phyloP scores from a whole-genome alignment of 495 filamentous ascomycete species.

The Lepidopterella palustris region DNA sequence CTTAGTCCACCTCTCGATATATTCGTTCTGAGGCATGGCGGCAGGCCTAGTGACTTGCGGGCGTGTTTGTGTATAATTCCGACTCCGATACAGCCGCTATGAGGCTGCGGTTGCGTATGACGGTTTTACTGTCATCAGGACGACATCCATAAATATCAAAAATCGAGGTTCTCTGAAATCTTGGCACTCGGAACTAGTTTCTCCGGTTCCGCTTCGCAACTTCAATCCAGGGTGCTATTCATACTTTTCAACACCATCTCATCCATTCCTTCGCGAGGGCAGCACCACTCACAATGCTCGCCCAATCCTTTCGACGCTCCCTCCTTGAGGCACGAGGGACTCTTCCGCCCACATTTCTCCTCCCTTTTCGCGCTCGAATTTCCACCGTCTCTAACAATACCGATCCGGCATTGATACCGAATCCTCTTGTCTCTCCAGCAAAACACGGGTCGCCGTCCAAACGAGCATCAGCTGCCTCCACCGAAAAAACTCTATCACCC shows the following conservation, averaged over 20 bases:
- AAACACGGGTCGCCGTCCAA: slow-evolving; percentile 4
- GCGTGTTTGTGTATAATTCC: too few relatives aligned
- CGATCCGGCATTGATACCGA: slow-evolving; percentile 27
- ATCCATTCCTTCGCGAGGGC: not conserved
- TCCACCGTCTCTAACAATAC: slow-evolving; percentile 36
- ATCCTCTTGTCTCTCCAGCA: slow-evolving; percentile 25
- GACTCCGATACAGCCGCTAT: too few relatives aligned
- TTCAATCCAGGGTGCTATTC: slow-evolving; percentile 6
- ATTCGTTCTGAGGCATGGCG: slow-evolving; percentile 83
- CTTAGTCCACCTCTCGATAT: slow-evolving; percentile 85
- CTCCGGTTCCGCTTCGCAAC: too few relatives aligned
- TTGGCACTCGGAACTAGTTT: slow-evolving; percentile 10
- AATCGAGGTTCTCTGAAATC: slow-evolving; percentile 10
- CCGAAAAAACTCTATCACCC: slow-evolving; percentile 17
- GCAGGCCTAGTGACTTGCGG: too few relatives aligned
- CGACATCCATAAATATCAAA: not conserved
- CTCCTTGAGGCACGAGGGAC: slow-evolving; percentile 31
- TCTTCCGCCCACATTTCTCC: slow-evolving; percentile 37
- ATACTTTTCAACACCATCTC: not conserved
- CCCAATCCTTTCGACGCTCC: slow-evolving; percentile 11
- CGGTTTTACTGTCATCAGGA: too few relatives aligned
- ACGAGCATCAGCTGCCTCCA: too few relatives aligned
- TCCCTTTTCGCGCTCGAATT: slow-evolving; percentile 33
- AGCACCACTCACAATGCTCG: slow-evolving; percentile 7
- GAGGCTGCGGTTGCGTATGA: too few relatives aligned